phyloP scores from a whole-genome alignment of 306 rosid genomes.

The Dryas drummondii region DNA sequence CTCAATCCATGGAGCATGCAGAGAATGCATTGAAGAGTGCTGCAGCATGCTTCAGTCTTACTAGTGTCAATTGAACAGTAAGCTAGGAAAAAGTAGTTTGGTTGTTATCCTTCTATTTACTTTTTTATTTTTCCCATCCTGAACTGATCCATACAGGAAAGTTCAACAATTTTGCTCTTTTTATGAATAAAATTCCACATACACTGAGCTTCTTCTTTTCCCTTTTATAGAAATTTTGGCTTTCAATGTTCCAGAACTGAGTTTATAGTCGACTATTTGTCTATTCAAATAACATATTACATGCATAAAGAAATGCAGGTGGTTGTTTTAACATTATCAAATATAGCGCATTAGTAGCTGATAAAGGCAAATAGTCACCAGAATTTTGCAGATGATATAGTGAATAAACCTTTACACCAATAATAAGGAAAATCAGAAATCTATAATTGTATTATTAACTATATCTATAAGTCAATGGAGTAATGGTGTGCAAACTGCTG shows the following conservation, averaged over 20 bases:
- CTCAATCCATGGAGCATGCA: conserved; percentile 45
- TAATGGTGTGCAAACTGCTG: too few species aligned
- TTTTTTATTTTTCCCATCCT: neutral
- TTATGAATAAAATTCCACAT: conserved; percentile 15
- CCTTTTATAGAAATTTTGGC: neutral
- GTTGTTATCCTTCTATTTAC: neutral
- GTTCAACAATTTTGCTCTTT: conserved; percentile 15
- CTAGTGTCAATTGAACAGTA: conserved; percentile 54
- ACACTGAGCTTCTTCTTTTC: neutral
- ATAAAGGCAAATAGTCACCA: too few species aligned
- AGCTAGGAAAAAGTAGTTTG: conserved; percentile 9
- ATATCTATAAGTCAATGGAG: too few species aligned
- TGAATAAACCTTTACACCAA: too few species aligned
- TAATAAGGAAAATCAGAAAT: too few species aligned
- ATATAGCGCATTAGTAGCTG: neutral
- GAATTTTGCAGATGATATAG: too few species aligned
- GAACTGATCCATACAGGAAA: conserved; percentile 13
- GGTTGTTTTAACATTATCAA: neutral
- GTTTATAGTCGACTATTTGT: neutral
- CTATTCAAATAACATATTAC: neutral
- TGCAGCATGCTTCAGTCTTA: conserved; percentile 77
- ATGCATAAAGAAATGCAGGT: neutral
- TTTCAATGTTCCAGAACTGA: neutral
- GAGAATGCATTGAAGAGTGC: conserved; percentile 72
- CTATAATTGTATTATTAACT: too few species aligned